Evolutionary conservation across 2,329 filamentous ascomycete genomes (phyloP), one percentile per base, ranked within the genome.

Genomic region (Fusarium denticulatum): DNA sequence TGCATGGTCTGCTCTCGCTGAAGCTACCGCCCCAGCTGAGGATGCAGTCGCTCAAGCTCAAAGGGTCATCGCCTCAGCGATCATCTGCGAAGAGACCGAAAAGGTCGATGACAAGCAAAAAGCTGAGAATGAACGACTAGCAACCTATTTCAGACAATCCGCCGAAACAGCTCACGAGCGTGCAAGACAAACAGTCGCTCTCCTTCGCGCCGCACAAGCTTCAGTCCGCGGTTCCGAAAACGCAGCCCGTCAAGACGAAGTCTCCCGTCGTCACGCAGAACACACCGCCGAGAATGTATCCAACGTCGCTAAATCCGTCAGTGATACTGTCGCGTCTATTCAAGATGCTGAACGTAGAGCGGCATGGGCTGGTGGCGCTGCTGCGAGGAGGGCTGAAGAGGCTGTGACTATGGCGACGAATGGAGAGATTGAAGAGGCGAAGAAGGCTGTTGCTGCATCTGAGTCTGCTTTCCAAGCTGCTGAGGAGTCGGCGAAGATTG

Each of bases 51-150:
- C 73, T 1, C 72, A 72, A 15, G 70, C 70, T 1, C 52, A 68
- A 28, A 50, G 70, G 1, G 65, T 72, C 16, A 60, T 72, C 4
- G 70, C 72, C 4, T 62, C 70, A 0, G 70, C 70, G 0, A 65
- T 70, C 2, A 62, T 71, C 12, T 62, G 56, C 1, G 70, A 72
- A 22, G 70, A 73, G 6, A 62, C 70, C 0, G 66, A 73, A 12
- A 72, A 72, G 12, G 64, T 71, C 0, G 70, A 73, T 1, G 43
- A 61, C 6, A 72, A 72, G 15, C 69, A 71, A 4, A 72, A 72
- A 1, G 66, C 52, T 1, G 69, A 72, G 4, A 64, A 55, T 1
- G 69, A 72, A 1, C 3, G 69, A 3, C 14, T 73, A 4, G 49
- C 66, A 0, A 66, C 56, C 5, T 72, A 73, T 11, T 57, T 72